Conservation (phyloP, 495 filamentous ascomycete genomes). For the Penicillium argentinense region DNA sequence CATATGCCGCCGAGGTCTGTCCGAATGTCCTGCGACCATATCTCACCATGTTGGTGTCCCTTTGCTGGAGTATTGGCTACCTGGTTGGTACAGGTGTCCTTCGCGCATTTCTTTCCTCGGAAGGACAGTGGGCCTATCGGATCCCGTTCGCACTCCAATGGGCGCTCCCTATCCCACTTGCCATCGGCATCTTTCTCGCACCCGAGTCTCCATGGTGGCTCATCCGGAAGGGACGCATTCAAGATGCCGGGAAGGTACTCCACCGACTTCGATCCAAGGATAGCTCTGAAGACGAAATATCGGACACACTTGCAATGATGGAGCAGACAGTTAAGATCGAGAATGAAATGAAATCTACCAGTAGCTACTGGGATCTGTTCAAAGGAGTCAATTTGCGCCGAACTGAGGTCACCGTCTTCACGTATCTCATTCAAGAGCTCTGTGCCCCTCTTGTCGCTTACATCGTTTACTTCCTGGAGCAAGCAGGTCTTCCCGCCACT, state of each 20-base stretch:
- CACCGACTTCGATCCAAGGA: constrained; percentile 53
- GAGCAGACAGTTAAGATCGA: constrained; percentile 69
- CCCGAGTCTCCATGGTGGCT: constrained; percentile 78
- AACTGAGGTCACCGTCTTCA: constrained; percentile 65
- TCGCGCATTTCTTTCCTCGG: constrained; percentile 49
- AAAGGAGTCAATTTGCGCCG: constrained; percentile 64
- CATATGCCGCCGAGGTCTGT: constrained; percentile 71
- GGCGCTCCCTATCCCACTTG: constrained; percentile 69
- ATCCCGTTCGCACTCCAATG: constrained; percentile 68
- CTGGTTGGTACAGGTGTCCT: constrained; percentile 66
- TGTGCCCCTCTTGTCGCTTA: constrained; percentile 69
- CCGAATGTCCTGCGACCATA: constrained; percentile 66
- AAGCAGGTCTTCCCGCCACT: constrained; percentile 56
- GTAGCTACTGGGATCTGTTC: constrained; percentile 65
- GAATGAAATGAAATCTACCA: constrained; percentile 55
- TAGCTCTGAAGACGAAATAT: constrained; percentile 56
- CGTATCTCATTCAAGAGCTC: constrained; percentile 71
- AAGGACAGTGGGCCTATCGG: constrained; percentile 57
- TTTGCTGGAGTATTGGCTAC: constrained; percentile 73
- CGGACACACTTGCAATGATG: constrained; percentile 73
- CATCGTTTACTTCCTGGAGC: constrained; percentile 65
- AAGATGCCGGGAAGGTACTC: constrained; percentile 59
- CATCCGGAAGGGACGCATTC: constrained; percentile 58
- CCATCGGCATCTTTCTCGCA: constrained; percentile 60
- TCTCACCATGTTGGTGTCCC: constrained; percentile 69